Base-by-base conservation (phyloP, 306 rosid species). In the Pyrus betulifolia region DNA sequence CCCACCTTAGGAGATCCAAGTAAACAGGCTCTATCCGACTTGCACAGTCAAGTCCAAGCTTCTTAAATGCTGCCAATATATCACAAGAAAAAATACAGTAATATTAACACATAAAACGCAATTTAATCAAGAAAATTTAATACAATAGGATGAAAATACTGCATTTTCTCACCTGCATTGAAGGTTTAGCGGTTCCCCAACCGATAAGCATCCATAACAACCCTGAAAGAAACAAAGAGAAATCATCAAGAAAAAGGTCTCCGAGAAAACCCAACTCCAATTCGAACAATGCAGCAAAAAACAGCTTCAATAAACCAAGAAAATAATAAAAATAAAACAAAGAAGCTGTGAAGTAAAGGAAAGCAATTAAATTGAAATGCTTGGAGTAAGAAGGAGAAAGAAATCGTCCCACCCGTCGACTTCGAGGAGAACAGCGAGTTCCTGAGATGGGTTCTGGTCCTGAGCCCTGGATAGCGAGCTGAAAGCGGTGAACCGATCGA, bases 11-110 rank as follows among this genome's bases (percentile, higher is more conserved):
- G 6, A 33, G 35, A 82, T 95, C 98, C 49, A 84, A 51, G 82
- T 90, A 95, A 64, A 95, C 84, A 72, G 98, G 98, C 54, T 95
- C 96, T 18, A 78, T 82, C 98, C 98, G 90, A 62, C 80, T 95
- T 52, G 97, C 99, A 79, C 97, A 95, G 85, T 95, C 99, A 84
- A 92, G 96, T 60, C 97, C 97, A 69, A 92, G 93, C 75, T 84
- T 87, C 62, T 82, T 89, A 85, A 95, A 95, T 62, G 97, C 99
- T 90, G 89, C 46, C 15, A 70, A 9, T 72, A 71, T 57, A 67
- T 54, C 28, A 74, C 12, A 67, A 38, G 45, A 60, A 73, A 38
- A 73, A 28, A 15, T 2, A 28, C 17, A 5, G 23, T 58, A 35
- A 67, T 46, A 44, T 31, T 70, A 59, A 42, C 67, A 63, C 25